phyloP scores from a whole-genome alignment of 192 early-diverging fungal species.

The Chytriomyces confervae region DNA sequence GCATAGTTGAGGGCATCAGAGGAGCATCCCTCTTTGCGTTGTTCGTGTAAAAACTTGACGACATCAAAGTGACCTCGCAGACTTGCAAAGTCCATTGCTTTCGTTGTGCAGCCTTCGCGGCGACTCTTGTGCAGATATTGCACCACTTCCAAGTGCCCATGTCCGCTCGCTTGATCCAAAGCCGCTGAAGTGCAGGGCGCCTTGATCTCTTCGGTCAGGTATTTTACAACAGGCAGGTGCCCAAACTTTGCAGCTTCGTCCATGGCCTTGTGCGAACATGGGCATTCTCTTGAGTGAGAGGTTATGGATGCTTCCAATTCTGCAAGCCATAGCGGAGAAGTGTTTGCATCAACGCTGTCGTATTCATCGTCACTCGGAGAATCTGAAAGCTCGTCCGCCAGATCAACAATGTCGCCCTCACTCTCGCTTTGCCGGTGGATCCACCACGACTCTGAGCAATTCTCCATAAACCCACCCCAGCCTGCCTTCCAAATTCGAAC shows the following conservation, averaged over 20 bases:
- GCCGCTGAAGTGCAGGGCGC: slow-evolving; percentile 20
- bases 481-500: slow-evolving; percentile 2
- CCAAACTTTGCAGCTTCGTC: slow-evolving; percentile 16
- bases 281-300: not conserved
- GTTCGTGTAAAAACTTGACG: slow-evolving; percentile 38
- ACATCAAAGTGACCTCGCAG: slow-evolving; percentile 27
- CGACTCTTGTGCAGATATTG: slow-evolving; percentile 23
- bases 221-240: slow-evolving; percentile 22
- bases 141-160: slow-evolving; percentile 36
- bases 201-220: not conserved
- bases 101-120: slow-evolving; percentile 26
- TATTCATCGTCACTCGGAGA: not conserved
- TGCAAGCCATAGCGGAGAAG: not conserved
- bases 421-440: not conserved
- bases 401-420: not conserved
- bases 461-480: not conserved
- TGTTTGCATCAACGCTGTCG: not conserved
- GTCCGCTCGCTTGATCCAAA: slow-evolving; percentile 32
- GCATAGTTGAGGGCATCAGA: slow-evolving; percentile 24
- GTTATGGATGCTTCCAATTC: no score
- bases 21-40: slow-evolving; percentile 40
- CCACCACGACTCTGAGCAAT: no score
- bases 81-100: slow-evolving; percentile 40
- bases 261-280: slow-evolving; percentile 5
- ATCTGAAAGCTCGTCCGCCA: not conserved